Percentiles rank a stretch among this genome's conserved stretches.
Conservation (phyloP, 805 yeast species). For the Candida sphagnicola region DNA sequence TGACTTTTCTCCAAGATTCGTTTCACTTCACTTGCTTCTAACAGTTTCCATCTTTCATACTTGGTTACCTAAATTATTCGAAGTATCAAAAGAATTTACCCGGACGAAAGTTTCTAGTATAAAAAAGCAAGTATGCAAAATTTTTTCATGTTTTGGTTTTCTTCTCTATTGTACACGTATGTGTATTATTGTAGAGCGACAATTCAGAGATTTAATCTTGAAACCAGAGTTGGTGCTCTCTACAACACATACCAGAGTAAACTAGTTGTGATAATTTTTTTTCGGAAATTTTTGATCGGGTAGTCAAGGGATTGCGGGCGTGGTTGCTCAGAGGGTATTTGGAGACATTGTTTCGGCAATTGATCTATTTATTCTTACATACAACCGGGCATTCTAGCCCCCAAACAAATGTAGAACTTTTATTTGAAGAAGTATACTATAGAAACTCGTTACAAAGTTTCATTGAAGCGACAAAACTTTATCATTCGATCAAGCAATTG, state of each 20-base stretch:
- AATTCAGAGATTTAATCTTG: constrained; percentile 19
- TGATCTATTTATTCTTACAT: constrained; percentile 5
- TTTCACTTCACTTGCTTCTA: no score
- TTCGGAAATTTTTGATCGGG: constrained; percentile 11
- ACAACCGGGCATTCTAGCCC: constrained; percentile 39
- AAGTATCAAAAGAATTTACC: no score
- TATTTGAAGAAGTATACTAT: background rate
- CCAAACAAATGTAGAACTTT: constrained; percentile 24
- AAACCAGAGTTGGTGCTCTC: constrained; percentile 42
- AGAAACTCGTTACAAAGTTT: no score
- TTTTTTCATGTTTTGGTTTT: constrained; percentile 5
- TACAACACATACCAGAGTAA: constrained; percentile 47
- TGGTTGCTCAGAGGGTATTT: constrained; percentile 17
- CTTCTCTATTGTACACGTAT: constrained; percentile 41
- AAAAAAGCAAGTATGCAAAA: constrained; percentile 1
- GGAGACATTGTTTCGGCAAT: background rate
- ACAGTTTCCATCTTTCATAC: no score
- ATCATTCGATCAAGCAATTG: no score
- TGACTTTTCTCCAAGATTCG: no score
- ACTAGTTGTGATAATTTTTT: constrained; percentile 25
- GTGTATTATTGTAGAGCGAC: constrained; percentile 50
- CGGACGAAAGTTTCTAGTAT: constrained; percentile 14
- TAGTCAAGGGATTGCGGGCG: constrained; percentile 43
- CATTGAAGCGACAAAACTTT: no score
- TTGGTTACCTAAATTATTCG: no score